Evolutionary conservation across 2,329 filamentous ascomycete species (phyloP), one percentile per base, ranked within the genome.

Genomic region (Ceratocystis diversiconidia): DNA sequence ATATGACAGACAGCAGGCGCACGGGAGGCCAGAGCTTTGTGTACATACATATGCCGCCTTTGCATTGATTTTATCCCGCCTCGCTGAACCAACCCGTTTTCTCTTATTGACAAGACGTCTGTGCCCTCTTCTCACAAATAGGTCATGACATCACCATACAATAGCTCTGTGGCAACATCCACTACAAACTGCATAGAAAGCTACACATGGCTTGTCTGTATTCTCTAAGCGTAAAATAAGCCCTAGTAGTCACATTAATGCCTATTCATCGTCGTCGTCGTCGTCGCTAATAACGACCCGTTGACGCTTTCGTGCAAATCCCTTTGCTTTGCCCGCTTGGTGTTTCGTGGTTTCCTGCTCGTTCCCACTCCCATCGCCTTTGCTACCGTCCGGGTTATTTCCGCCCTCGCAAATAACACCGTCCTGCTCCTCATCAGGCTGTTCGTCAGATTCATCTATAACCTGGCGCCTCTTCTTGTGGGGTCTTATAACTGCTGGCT

Each of bases 391-490:
- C 55, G 1, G 25, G 5, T 12, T 36, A 36, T 30, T 59, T 15
- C 25, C 12, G 10, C 7, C 17, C 28, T 4, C 55, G n/a, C 28
- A 8, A n/a, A 6, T 17, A 3, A 28, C 28, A 44, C 61, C 4
- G 32, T 8, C 36, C 44, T 63, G 43, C 19, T 44, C 61, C 61
- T 62, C 36, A 15, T 62, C 10, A 8, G 36, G 4, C 36, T 63
- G 15, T 32, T 64, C 48, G 22, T 57, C 48, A 4, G 50, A 50
- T 15, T 64, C 62, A 41, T 50, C 22, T n/a, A 63, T 15, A 10
- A 63, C 43, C 25, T 44, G 43, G 15, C 61, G 61, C 22, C 61
- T 63, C 15, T 63, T 63, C 22, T 36, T 48, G 55, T 6, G 55
- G 6, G 43, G 25, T 12, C 61, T 50, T 12, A 50, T 4, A 30